These are phyloP conservation scores for Umbelopsis sp. DNA, from an alignment of 192 early-diverging fungal genomes.

Conservation along the genomic window DNA sequence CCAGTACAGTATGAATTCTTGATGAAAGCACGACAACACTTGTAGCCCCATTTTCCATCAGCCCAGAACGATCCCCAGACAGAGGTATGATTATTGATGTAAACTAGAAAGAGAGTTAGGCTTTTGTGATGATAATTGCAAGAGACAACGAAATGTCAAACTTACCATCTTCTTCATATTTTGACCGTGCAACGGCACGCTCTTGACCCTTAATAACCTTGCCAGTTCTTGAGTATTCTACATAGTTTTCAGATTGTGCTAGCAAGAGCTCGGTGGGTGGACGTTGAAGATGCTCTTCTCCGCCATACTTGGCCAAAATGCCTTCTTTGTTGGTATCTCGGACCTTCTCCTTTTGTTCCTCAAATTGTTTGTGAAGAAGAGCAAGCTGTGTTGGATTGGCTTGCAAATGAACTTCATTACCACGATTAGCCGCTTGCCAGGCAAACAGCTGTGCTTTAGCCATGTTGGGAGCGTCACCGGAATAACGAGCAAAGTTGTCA, in stretches of 20 bases:
- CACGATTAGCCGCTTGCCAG: constrained; percentile 87
- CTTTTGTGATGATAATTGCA: constrained; percentile 4
- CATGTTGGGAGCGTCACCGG: constrained; percentile 83
- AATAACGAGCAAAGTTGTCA: constrained; percentile 92
- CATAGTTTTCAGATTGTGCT: constrained; percentile 91
- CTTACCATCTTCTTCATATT: constrained; percentile 91
- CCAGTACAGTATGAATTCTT: constrained; percentile 91
- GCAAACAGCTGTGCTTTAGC: constrained; percentile 89
- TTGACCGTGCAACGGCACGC: constrained; percentile 73
- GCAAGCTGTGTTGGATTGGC: constrained; percentile 97
- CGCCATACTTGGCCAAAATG: constrained; percentile 90
- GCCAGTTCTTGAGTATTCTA: constrained; percentile 95
- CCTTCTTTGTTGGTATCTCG: constrained; percentile 71
- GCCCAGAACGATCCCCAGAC: constrained; percentile 98
- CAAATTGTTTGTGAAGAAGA: constrained; percentile 86
- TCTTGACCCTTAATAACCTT: constrained; percentile 85
- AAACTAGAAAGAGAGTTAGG: constrained; percentile 45
- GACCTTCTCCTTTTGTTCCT: constrained; percentile 78
- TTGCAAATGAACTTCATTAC: constrained; percentile 84
- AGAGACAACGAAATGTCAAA: not conserved
- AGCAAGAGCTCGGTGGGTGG: constrained; percentile 90
- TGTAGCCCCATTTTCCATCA: constrained; percentile 95
- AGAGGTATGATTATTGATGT: constrained; percentile 78
- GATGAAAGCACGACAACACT: constrained; percentile 83
- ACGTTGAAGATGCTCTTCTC: constrained; percentile 89